Base-by-base conservation (phyloP, 1,284 basidiomycete genomes). In the Ganoderma boninense region DNA sequence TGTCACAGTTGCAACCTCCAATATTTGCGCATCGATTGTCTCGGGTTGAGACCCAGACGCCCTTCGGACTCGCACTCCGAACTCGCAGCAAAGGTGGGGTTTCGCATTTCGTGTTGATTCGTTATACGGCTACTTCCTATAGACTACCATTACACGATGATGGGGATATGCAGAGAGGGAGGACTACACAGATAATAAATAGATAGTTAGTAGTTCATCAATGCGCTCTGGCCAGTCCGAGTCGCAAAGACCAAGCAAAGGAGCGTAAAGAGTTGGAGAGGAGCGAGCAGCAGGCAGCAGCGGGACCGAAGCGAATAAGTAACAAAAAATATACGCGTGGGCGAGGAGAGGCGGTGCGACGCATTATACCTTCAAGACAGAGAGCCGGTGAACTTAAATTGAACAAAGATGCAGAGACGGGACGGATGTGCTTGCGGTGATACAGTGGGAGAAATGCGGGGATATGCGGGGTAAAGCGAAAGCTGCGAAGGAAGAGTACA, bases 141-240 rank as follows among this genome's bases (percentile, higher is more conserved):
- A 76, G 72, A 70, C 76, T 77, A 77, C 74, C 71, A 77, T 76
- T 77, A 76, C 75, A 76, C 62, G 66, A 67, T 63, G 69, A 35
- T 62, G 49, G 63, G 73, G 71, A 71, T 74, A 77, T 77, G 75
- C 74, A 73, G 67, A 65, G 52, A 66, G 44, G 62, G 66, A 52
- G 60, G 64, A 69, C 69, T 75, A 75, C 69, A 74, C 66, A 75
- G 54, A 72, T 62, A 71, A 77, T 75, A 75, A 71, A 77, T 75
- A 76, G 70, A 75, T 74, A 73, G 54, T 71, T 74, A 74, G 68
- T 74, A 74, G 68, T 66, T 38, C 59, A 60, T 62, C 62, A 57
- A 43, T 32, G 66, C 68, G 65, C 68, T 64, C 62, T 57, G 54
- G 62, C 65, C 20, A 70, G 71, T 75, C 69, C 71, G 60, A 71